Percentiles rank a stretch among this genome's conserved stretches.
These are phyloP conservation scores for Phytophthora citricola DNA, from an alignment of 352 stramenopile species.

Conservation along the genomic window DNA sequence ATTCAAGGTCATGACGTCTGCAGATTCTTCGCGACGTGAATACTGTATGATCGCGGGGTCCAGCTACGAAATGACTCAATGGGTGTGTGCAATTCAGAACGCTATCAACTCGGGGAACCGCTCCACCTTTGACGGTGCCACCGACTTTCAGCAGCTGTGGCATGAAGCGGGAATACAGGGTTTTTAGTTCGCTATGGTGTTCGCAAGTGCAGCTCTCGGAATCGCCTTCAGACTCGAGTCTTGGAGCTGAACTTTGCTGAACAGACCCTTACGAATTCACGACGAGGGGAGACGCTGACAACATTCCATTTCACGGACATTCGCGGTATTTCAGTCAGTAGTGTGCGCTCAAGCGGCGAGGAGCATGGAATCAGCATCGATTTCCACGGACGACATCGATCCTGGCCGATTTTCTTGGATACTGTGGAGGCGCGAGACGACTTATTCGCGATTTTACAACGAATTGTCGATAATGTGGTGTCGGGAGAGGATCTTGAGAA, in stretches of 20 bases:
- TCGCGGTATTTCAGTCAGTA: slow-evolving; percentile 48
- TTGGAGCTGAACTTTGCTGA: slow-evolving; percentile 90
- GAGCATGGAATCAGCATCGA: slow-evolving; percentile 75
- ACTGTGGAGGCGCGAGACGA: slow-evolving; percentile 76
- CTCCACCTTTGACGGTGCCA: slow-evolving; percentile 71
- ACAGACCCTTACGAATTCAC: slow-evolving; percentile 82
- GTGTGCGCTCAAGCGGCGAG: slow-evolving; percentile 50
- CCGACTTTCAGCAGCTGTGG: slow-evolving; percentile 81
- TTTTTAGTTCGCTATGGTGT: slow-evolving; percentile 87
- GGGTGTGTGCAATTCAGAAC: slow-evolving; percentile 81
- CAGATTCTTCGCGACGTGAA: slow-evolving; percentile 70
- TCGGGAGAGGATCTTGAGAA: slow-evolving; percentile 71
- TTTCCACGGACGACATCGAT: slow-evolving; percentile 68
- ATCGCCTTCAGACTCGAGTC: slow-evolving; percentile 85
- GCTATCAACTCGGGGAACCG: slow-evolving; percentile 85
- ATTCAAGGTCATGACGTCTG: slow-evolving; percentile 82
- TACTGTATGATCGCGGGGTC: slow-evolving; percentile 68
- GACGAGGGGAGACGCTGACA: slow-evolving; percentile 78
- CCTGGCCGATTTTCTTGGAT: slow-evolving; percentile 85
- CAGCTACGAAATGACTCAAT: slow-evolving; percentile 85
- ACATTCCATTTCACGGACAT: slow-evolving; percentile 83
- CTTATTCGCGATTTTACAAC: slow-evolving; percentile 70
- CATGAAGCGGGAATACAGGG: slow-evolving; percentile 80
- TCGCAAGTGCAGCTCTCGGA: slow-evolving; percentile 78
- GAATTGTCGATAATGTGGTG: slow-evolving; percentile 73